Base-by-base conservation (phyloP, 2,329 filamentous ascomycete genomes). In the Cercospora canescens region DNA sequence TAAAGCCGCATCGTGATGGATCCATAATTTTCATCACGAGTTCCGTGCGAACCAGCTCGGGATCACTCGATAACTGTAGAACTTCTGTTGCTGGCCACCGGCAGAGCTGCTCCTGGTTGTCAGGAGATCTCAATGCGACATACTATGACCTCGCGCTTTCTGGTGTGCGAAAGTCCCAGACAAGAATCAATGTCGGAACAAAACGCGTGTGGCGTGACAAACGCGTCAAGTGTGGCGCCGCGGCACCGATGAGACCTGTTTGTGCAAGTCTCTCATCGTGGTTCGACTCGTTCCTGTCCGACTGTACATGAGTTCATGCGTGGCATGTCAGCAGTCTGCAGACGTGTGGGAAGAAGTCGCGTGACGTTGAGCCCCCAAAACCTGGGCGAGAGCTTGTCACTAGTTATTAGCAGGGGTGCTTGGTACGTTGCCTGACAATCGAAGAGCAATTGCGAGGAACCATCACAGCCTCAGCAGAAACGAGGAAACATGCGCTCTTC, bases 161-260 rank as follows among this genome's bases (percentile, higher is more conserved):
- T 24, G n/a, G 30, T n/a, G 16, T 37, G 6, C 34, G 24, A 3
- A 21, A 18, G 12, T 5, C 55, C 24, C 41, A 37, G 6, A 6
- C 8, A 45, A 45, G 56, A 24, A 50, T 50, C 8, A 12, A 24
- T 18, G 21, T 60, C 32, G 35, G 57, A 60, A 28, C 5, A n/a
- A 24, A 18, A 48, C 35, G 57, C 57, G 57, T 48, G 57, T 60
- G 57, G 57, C 41, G 57, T 48, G 57, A 60, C 28, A 18, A 34
- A 32, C 30, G 32, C 52, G 28, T 56, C 16, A 35, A 18, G 35
- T 24, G 59, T 61, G 41, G 39, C 39, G 41, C 30, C 59, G 30
- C 41, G 59, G 41, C 28, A 28, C 59, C 26, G 26, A n/a, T 35
- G 41, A 60, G 37, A 60, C 57, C 57, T 60, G 39, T n/a, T 34